A percentile compares a stretch with the other conserved stretches of the same genome.
Evolutionary conservation across 2,329 filamentous ascomycete genomes (phyloP).

Genomic region (Chalara sp.): DNA sequence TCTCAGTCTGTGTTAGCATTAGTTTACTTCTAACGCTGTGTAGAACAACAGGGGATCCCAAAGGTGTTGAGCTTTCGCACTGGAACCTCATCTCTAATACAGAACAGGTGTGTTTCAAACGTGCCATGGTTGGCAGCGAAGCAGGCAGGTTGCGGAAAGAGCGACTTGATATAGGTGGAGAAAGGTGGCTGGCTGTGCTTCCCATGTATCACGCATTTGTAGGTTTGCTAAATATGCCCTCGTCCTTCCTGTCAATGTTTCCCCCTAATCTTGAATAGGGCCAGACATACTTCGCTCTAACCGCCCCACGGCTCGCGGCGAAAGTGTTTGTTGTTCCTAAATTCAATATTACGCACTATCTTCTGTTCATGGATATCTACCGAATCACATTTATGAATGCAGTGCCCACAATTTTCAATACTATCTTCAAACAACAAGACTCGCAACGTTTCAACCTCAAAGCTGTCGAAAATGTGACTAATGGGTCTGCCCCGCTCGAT

Average conservation of each 20-base stretch:
- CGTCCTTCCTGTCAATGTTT: background rate
- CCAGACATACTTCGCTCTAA: background rate
- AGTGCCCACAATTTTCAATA: background rate
- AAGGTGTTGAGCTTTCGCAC: conserved; percentile 79
- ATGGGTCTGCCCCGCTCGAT: background rate
- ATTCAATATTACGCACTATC: background rate
- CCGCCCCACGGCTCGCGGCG: background rate
- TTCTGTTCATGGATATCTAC: background rate
- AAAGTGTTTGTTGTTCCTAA: background rate
- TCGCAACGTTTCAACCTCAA: background rate
- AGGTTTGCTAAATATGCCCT: background rate
- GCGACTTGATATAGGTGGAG: no score
- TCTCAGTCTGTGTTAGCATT: no score
- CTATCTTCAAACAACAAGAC: background rate
- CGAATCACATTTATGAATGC: background rate
- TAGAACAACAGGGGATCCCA: conserved; percentile 69
- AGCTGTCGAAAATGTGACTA: background rate
- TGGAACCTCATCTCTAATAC: conserved; percentile 69
- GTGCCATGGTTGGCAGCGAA: background rate
- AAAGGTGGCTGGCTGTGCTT: no score
- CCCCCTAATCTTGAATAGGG: background rate
- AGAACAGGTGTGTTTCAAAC: conserved; percentile 34
- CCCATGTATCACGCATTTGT: no score
- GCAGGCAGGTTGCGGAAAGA: background rate
- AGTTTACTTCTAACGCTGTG: no score